These are phyloP conservation scores for Lotmaria passim DNA, from an alignment of 208 protist genomes.

Conservation along the genomic window DNA sequence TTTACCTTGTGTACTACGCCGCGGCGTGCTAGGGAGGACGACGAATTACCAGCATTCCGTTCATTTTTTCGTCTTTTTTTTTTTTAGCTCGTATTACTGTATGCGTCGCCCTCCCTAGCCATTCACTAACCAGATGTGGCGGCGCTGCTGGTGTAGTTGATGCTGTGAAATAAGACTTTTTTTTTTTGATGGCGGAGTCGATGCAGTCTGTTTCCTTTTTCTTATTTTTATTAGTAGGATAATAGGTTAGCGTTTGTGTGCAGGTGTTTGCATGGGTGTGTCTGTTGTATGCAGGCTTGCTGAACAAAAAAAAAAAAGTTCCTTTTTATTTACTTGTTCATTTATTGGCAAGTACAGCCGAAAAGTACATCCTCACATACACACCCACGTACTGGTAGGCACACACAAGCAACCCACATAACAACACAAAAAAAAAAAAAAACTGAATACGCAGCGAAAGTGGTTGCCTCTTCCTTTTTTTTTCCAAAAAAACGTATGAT, in stretches of 20 bases:
- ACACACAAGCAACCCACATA: constrained; percentile 3
- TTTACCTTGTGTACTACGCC: neutral
- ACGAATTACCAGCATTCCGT: too few species aligned
- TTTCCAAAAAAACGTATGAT: constrained; percentile 16
- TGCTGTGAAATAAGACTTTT: too few species aligned
- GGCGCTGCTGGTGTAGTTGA: constrained; percentile 2
- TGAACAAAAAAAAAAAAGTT: neutral
- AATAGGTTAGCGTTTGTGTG: neutral
- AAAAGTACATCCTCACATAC: too few species aligned
- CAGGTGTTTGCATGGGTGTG: neutral
- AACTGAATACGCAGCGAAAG: too few species aligned
- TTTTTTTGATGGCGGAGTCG: neutral
- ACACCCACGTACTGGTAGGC: too few species aligned
- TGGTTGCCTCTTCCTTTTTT: constrained; percentile 3
- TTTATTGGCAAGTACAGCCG: too few species aligned
- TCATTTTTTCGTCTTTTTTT: neutral
- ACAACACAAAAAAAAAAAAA: neutral
- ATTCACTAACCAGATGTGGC: too few species aligned
- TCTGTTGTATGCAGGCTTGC: neutral
- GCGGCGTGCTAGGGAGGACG: too few species aligned
- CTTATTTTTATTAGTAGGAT: constrained; percentile 18
- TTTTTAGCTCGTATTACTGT: neutral
- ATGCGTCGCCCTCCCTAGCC: too few species aligned
- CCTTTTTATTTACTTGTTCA: constrained; percentile 21
- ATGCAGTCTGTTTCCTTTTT: neutral